Evolutionary conservation across 352 stramenopile genomes (phyloP), one percentile per base, ranked within the genome.

Genomic region (Phytophthora ohioensis): DNA sequence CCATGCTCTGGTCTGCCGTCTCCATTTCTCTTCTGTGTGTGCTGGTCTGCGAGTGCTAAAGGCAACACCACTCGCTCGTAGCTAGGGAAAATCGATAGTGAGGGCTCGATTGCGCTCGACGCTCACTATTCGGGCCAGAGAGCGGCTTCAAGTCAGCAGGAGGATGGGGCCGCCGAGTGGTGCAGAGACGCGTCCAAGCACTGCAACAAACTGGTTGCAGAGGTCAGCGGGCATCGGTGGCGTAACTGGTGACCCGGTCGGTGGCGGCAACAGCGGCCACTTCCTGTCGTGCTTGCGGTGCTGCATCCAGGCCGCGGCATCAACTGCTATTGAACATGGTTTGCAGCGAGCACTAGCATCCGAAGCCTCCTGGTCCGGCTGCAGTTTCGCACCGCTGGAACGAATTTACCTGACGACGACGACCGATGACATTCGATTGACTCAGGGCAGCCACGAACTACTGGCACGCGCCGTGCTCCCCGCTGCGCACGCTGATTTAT

Each of bases 161-260:
- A 13, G 55, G 47, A 45, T 42, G 45, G 6, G 61, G 45, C 35
- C n/a, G n/a, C 6, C 15, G 6, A 0, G 9, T 5, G 3, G 60
- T 1, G 30, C 53, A 64, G 45, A 56, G 35, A 60, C 62, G 35
- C 5, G 45, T 43, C 45, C 34, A 8, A 31, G 52, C 62, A 57
- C 12, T 52, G 35, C 46, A 57, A 36, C 57, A 64, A n/a, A 63
- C 15, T 63, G 62, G 43, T 57, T 56, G 55, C 62, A 69, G 55
- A 69, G 45, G 49, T 43, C 30, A 48, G n/a, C 3, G 6, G 5
- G 0, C 5, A 13, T 53, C 49, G 36, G 58, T 57, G 58, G 46
- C 46, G 13, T 2, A 46, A 65, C 11, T 4, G 5, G 43, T 49
- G 36, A 35, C 11, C 8, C 9, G 2, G 45, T 65, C 57, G 46